phyloP scores from a whole-genome alignment of 768 basidiomycete species.

The Mycena latifolia region DNA sequence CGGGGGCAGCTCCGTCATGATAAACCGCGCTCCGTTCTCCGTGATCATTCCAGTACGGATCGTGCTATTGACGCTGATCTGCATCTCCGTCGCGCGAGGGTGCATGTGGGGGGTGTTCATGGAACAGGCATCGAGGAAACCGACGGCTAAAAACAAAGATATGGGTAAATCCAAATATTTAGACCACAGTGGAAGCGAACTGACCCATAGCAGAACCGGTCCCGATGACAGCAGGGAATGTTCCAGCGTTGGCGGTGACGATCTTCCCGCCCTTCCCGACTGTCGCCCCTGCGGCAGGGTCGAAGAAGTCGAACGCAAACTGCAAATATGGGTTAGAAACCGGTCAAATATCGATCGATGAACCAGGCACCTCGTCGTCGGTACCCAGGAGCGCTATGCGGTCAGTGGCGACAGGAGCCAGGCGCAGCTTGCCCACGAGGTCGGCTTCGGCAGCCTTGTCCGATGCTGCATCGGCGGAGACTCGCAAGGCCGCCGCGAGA shows the following conservation, averaged over 20 bases:
- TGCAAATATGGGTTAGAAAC: not conserved
- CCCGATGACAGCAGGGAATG: slow-evolving; percentile 39
- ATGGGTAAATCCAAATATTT: no score
- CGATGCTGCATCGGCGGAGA: slow-evolving; percentile 20
- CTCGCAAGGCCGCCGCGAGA: slow-evolving; percentile 2
- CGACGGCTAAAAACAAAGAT: slow-evolving; percentile 29
- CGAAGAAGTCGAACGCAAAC: slow-evolving; percentile 39
- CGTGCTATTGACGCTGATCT: slow-evolving; percentile 36
- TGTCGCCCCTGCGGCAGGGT: slow-evolving; percentile 24
- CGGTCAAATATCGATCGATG: not conserved
- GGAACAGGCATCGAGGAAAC: slow-evolving; percentile 35
- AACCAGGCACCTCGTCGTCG: slow-evolving; percentile 25
- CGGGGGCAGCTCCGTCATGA: slow-evolving; percentile 34
- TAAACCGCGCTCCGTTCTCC: slow-evolving; percentile 37
- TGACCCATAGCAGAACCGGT: slow-evolving; percentile 37
- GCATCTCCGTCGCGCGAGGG: slow-evolving; percentile 39
- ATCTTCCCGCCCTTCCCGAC: slow-evolving; percentile 28
- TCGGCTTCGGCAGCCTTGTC: slow-evolving; percentile 20
- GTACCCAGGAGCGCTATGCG: slow-evolving; percentile 21
- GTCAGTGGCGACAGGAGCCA: slow-evolving; percentile 26
- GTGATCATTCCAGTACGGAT: slow-evolving; percentile 40
- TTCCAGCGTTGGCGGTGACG: slow-evolving; percentile 33
- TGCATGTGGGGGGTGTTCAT: slow-evolving; percentile 39
- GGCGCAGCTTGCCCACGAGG: slow-evolving; percentile 25
- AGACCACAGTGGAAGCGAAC: not conserved